Percentiles rank a stretch among this genome's conserved stretches.
These are phyloP conservation scores for Suhomyces choctaworum DNA, from an alignment of 1,139 yeast species.

Conservation along the genomic window DNA sequence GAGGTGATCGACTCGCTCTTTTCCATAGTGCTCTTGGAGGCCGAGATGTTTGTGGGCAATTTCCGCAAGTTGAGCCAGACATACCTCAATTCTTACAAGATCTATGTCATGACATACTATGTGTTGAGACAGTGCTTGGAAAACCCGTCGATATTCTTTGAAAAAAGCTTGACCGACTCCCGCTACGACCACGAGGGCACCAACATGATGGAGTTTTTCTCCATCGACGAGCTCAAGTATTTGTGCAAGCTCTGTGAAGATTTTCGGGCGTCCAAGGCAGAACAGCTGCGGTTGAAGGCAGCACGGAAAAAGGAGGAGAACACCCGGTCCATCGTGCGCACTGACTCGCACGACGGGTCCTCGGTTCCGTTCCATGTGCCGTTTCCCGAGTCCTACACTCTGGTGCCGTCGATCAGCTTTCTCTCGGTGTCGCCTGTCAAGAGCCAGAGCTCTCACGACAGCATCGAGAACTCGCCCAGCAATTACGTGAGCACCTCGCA, in stretches of 20 bases:
- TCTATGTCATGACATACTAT: constrained; percentile 45
- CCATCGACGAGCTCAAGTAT: constrained; percentile 38
- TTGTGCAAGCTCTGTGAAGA: constrained; percentile 44
- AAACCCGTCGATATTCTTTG: constrained; percentile 42
- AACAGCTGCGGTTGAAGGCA: constrained; percentile 25
- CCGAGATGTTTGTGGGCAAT: constrained; percentile 48
- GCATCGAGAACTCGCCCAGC: constrained; percentile 5
- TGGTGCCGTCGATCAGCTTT: constrained; percentile 10
- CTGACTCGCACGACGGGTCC: constrained; percentile 3
- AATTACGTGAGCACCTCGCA: constrained; percentile 4
- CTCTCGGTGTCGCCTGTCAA: constrained; percentile 8
- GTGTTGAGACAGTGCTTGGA: constrained; percentile 47
- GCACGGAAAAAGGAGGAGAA: constrained; percentile 4
- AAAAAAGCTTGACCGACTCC: constrained; percentile 29
- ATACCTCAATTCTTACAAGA: constrained; percentile 43
- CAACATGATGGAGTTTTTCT: constrained; percentile 43
- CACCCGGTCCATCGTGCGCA: constrained; percentile 1
- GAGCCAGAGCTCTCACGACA: constrained; percentile 3
- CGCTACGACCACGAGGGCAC: constrained; percentile 40
- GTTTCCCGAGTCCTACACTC: constrained; percentile 15
- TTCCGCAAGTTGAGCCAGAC: constrained; percentile 41
- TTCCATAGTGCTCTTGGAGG: constrained; percentile 38
- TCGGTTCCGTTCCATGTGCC: constrained; percentile 13
- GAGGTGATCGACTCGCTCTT: constrained; percentile 39
- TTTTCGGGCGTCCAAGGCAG: constrained; percentile 41